phyloP scores from a whole-genome alignment of 2,329 filamentous ascomycete species.

The Volutella citrinella region DNA sequence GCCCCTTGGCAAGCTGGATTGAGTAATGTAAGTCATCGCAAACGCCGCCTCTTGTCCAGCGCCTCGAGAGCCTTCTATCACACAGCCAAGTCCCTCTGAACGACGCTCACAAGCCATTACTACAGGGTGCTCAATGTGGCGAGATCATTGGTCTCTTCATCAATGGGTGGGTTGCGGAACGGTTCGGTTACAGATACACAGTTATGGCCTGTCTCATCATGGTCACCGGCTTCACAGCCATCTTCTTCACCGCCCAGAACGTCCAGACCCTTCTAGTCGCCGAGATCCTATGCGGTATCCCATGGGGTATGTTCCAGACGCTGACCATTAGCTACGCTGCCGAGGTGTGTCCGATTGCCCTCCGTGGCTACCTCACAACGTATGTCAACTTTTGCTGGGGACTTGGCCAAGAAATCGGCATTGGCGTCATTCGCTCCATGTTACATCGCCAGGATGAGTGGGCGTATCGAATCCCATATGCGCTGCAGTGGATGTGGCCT shows the following conservation, averaged over 20 bases:
- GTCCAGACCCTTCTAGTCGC: constrained; percentile 57
- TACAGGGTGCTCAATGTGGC: constrained; percentile 52
- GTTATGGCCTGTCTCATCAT: constrained; percentile 56
- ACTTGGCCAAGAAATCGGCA: constrained; percentile 70
- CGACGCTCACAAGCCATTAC: constrained; percentile 8
- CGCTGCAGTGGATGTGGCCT: constrained; percentile 77
- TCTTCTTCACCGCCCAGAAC: constrained; percentile 64
- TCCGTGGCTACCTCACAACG: constrained; percentile 69
- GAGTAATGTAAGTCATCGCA: constrained; percentile 42
- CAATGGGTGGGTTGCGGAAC: constrained; percentile 64
- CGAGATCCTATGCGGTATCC: constrained; percentile 62
- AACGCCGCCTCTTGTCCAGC: background rate
- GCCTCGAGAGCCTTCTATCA: constrained; percentile 15
- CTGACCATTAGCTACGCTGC: constrained; percentile 65
- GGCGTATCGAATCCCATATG: constrained; percentile 69
- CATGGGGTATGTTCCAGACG: constrained; percentile 59
- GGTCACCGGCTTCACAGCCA: constrained; percentile 56
- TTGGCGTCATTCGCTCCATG: constrained; percentile 70
- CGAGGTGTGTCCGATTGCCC: constrained; percentile 69
- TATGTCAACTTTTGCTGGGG: constrained; percentile 79
- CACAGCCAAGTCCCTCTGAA: background rate
- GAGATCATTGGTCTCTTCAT: constrained; percentile 65
- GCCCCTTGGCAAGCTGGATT: constrained; percentile 62
- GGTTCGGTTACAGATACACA: constrained; percentile 65
- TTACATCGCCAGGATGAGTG: constrained; percentile 63